Evolutionary conservation across 164 flowering plant species (phyloP), one percentile per base, ranked within the genome.

Genomic region (Liriodendron chinense): DNA sequence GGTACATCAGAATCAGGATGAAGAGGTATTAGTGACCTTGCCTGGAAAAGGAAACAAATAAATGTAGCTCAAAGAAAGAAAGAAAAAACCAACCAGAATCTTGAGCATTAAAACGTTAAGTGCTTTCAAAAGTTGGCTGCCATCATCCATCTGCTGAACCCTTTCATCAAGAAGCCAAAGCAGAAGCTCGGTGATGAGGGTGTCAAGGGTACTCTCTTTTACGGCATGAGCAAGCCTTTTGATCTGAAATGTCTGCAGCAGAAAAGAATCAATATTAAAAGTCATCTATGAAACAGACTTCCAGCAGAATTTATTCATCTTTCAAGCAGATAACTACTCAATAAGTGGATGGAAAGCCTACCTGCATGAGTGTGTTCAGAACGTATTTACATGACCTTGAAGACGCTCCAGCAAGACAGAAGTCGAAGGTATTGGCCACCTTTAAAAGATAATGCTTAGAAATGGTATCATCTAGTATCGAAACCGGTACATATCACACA

Each of bases 341-440:
- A 43, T 47, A n/a, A n/a, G 3, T 65, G 12, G 75, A 73, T 69
- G 49, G 28, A 6, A 28, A 9, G 47, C 56, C 22, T 78, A 91
- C 99, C 94, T 94, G 99, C 99, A 96, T 93, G 20, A 96, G 92
- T 13, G 98, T 96, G 83, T 96, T 96, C 62, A 96, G 81, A 57
- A 94, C 99, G 82, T 96, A 96, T 92, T 96, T 96, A 86, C 99
- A 96, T 47, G 99, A 94, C 78, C 99, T 87, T 74, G 99, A 96
- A 69, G 99, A 93, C 73, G 96, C 98, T 50, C 99, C 99, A 12
- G 86, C 84, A 69, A 94, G 84, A 81, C 98, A 91, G 82, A 91
- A 86, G 83, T 94, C 96, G 85, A 96, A 96, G 62, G 98, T 92
- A 81, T 86, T 91, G 21, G 98, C 92, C 1, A 96, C 98, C 99